phyloP scores from a whole-genome alignment of 371 early-diverging fungal genomes.

The Basidiobolus meristosporus region DNA sequence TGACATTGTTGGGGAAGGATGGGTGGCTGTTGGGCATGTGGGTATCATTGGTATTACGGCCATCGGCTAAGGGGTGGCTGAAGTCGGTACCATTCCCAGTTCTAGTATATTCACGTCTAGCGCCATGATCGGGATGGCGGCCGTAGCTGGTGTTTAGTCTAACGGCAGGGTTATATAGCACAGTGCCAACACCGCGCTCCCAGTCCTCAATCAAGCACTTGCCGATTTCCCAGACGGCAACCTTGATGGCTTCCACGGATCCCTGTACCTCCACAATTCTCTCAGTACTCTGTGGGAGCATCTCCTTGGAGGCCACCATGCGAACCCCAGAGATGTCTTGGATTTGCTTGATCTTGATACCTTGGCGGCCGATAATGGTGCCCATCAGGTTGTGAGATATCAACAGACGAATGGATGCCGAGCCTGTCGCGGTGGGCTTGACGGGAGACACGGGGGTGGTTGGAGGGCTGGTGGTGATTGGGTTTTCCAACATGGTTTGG shows the following conservation, averaged over 20 bases:
- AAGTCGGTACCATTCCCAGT: conserved; percentile 9
- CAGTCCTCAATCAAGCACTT: conserved; percentile 46
- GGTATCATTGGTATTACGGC: conserved; percentile 13
- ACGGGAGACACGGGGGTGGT: conserved; percentile 17
- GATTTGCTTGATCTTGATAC: conserved; percentile 68
- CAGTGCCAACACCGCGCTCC: conserved; percentile 42
- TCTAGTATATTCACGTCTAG: background rate
- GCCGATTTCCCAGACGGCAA: conserved; percentile 61
- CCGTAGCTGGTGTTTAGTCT: conserved; percentile 3
- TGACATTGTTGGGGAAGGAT: conserved; percentile 11
- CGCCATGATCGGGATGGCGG: no score
- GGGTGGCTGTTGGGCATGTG: conserved; percentile 7
- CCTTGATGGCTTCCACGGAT: conserved; percentile 36
- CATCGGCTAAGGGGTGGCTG: conserved; percentile 10
- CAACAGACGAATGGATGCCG: conserved; percentile 43
- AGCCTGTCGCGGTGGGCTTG: conserved; percentile 9
- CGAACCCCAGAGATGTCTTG: conserved; percentile 64
- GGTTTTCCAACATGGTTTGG: conserved; percentile 63
- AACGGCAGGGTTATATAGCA: conserved; percentile 36
- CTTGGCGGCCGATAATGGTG: conserved; percentile 71
- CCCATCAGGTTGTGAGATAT: conserved; percentile 76
- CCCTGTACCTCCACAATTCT: conserved; percentile 70
- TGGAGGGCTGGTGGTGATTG: conserved; percentile 26
- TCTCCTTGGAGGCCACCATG: conserved; percentile 66
- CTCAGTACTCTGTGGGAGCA: conserved; percentile 71